A percentile compares a stretch with the other conserved stretches of the same genome.
These are phyloP conservation scores for Podospora comata DNA, from an alignment of 495 filamentous ascomycete genomes.

Conservation along the genomic window DNA sequence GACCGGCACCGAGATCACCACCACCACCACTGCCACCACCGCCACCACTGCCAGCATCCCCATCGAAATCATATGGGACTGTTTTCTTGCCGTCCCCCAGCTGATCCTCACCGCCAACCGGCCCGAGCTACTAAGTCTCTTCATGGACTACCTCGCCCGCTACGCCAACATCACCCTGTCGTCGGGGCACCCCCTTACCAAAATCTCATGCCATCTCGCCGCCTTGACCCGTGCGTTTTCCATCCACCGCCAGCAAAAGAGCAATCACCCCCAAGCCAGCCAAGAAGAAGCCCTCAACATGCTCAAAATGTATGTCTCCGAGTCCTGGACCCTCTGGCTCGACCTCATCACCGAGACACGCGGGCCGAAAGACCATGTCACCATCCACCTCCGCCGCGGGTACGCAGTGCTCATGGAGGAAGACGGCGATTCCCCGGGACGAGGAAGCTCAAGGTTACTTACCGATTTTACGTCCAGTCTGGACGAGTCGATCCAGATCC, in stretches of 20 bases:
- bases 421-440: constrained; percentile 4
- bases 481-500: background rate
- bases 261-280: background rate
- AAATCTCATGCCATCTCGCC: constrained; percentile 13
- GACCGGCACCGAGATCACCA: background rate
- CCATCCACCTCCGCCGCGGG: constrained; percentile 35
- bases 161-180: constrained; percentile 23
- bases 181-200: constrained; percentile 23
- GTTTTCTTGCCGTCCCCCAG: constrained; percentile 33
- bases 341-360: constrained; percentile 13
- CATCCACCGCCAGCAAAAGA: background rate
- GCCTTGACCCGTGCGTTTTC: background rate
- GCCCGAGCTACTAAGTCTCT: constrained; percentile 29
- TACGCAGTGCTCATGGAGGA: constrained; percentile 30
- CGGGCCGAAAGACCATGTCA: constrained; percentile 25
- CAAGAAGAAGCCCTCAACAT: background rate
- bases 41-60: constrained; percentile 4
- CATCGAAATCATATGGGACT: constrained; percentile 37
- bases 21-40: background rate
- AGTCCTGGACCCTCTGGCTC: constrained; percentile 32
- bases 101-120: constrained; percentile 22
- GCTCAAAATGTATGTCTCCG: constrained; percentile 18
- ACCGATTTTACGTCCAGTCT: constrained; percentile 17
- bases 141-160: constrained; percentile 24
- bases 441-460: constrained; percentile 6